These are phyloP conservation scores for Tulasnella sp. DNA, from an alignment of 768 basidiomycete genomes.

Conservation along the genomic window DNA sequence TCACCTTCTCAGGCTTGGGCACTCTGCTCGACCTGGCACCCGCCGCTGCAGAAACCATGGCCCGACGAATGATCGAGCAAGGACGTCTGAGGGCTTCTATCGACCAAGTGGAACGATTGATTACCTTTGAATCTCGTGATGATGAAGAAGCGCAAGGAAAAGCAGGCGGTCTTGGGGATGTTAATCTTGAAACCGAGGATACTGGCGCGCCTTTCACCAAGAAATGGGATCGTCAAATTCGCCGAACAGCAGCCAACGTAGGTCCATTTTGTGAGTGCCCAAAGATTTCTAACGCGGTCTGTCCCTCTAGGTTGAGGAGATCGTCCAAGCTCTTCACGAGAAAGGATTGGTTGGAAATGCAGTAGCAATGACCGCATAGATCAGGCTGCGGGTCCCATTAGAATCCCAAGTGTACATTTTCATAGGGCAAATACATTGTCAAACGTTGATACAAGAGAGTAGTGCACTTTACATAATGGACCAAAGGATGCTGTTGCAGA, in stretches of 20 bases:
- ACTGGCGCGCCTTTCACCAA: slow-evolving; percentile 88
- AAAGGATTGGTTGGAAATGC: slow-evolving; percentile 64
- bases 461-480: background rate
- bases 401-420: background rate
- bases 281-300: slow-evolving; percentile 23
- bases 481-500: background rate
- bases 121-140: slow-evolving; percentile 89
- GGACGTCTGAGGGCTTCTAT: slow-evolving; percentile 88
- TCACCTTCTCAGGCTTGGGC: slow-evolving; percentile 92
- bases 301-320: slow-evolving; percentile 64
- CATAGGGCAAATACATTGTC: slow-evolving; percentile 2
- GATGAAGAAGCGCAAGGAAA: slow-evolving; percentile 93
- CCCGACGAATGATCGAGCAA: slow-evolving; percentile 98
- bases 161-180: slow-evolving; percentile 87
- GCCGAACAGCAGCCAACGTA: slow-evolving; percentile 82
- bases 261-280: slow-evolving; percentile 31
- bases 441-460: background rate
- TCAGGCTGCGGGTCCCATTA: background rate
- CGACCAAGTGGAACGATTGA: slow-evolving; percentile 91
- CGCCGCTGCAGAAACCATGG: slow-evolving; percentile 94
- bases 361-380: slow-evolving; percentile 51
- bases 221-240: slow-evolving; percentile 93
- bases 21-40: slow-evolving; percentile 84
- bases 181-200: slow-evolving; percentile 79
- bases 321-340: slow-evolving; percentile 75